These are phyloP conservation scores for Oemleria cerasiformis DNA, from an alignment of 306 rosid genomes.

Conservation along the genomic window DNA sequence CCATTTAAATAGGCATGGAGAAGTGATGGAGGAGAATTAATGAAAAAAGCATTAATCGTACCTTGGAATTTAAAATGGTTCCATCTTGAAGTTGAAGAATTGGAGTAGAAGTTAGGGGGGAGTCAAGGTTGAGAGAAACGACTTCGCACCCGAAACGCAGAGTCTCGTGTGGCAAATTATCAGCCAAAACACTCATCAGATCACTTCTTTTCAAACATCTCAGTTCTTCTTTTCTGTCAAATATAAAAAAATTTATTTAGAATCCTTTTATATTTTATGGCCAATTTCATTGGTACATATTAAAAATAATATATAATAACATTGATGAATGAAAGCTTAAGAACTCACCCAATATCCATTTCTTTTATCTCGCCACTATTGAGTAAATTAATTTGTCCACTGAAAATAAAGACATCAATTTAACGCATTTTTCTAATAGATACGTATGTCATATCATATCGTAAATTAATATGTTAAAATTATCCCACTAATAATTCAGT, in stretches of 20 bases:
- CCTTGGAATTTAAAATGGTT: constrained; percentile 10
- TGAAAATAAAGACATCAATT: not conserved
- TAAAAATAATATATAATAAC: too few species aligned
- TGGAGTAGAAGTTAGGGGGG: constrained; percentile 1
- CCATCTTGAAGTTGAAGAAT: constrained; percentile 20
- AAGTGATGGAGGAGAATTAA: too few species aligned
- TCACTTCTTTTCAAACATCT: constrained; percentile 17
- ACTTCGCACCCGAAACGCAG: constrained; percentile 5
- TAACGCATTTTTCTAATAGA: too few species aligned
- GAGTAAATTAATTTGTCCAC: constrained; percentile 1
- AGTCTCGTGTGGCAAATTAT: constrained; percentile 8
- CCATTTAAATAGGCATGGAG: not conserved
- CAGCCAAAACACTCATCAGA: constrained; percentile 14
- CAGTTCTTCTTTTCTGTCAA: constrained; percentile 9
- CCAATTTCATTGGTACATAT: too few species aligned
- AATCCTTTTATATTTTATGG: too few species aligned
- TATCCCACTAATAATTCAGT: too few species aligned
- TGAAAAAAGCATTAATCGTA: not conserved
- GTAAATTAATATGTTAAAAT: too few species aligned
- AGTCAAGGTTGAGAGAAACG: constrained; percentile 1
- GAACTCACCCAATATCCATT: constrained; percentile 1
- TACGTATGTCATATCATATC: not conserved
- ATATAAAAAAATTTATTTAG: not conserved
- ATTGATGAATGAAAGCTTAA: too few species aligned
- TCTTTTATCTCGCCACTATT: not conserved